Evolutionary conservation across 2,329 filamentous ascomycete species (phyloP).

Genomic region (Penicillium sp.): DNA sequence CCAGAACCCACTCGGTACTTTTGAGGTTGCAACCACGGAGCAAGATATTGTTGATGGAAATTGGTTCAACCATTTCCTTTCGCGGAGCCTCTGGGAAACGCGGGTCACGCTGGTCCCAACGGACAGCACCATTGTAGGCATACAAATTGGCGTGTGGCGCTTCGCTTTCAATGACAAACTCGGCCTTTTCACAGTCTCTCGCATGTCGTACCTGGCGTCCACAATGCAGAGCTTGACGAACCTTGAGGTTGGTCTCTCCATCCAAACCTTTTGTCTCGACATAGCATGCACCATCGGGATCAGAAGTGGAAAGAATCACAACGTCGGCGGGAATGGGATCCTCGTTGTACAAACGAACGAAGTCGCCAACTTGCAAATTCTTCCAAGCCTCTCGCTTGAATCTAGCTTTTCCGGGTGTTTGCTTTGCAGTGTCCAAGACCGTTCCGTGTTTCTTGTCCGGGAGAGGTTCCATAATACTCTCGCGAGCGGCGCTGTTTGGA

Average conservation of each 20-base stretch:
- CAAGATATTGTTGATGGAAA: slow-evolving; percentile 92
- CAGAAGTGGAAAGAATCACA: slow-evolving; percentile 88
- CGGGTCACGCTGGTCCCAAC: slow-evolving; percentile 76
- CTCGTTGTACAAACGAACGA: slow-evolving; percentile 93
- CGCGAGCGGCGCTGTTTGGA: slow-evolving; percentile 32
- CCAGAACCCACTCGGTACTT: slow-evolving; percentile 95
- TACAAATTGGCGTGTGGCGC: slow-evolving; percentile 91
- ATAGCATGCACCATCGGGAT: slow-evolving; percentile 91
- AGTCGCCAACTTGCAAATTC: slow-evolving; percentile 90
- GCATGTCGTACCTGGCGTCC: slow-evolving; percentile 83
- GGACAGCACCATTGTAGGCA: slow-evolving; percentile 86
- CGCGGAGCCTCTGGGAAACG: slow-evolving; percentile 63
- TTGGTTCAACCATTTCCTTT: slow-evolving; percentile 84
- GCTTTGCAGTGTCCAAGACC: slow-evolving; percentile 71
- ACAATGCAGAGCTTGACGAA: slow-evolving; percentile 85
- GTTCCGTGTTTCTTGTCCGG: slow-evolving; percentile 58
- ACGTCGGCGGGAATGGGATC: slow-evolving; percentile 94
- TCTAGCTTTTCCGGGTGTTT: slow-evolving; percentile 68
- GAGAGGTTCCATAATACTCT: slow-evolving; percentile 29
- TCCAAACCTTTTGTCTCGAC: slow-evolving; percentile 98
- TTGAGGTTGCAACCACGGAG: slow-evolving; percentile 90
- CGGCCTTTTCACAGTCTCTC: slow-evolving; percentile 83
- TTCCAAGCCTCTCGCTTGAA: slow-evolving; percentile 98
- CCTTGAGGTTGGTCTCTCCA: slow-evolving; percentile 96
- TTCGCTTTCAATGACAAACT: slow-evolving; percentile 90